Conservation (phyloP, 2,329 filamentous ascomycete genomes). For the Beauveria sp. region DNA sequence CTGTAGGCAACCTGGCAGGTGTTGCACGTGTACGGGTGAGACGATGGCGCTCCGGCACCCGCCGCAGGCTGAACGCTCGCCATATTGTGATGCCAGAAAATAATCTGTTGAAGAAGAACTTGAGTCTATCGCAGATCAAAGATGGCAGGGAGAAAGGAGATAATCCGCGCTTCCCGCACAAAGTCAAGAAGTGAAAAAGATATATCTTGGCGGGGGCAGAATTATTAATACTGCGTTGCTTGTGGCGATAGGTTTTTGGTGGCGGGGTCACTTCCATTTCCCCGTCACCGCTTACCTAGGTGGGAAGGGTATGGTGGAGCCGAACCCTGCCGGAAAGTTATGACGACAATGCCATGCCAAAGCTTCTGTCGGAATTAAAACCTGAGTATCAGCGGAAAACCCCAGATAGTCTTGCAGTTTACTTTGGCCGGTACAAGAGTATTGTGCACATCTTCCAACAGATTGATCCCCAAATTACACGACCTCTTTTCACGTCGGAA, state of each 20-base stretch:
- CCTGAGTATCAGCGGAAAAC: background rate
- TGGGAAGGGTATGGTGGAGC: background rate
- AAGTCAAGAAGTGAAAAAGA: background rate
- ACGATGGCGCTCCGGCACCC: constrained; percentile 30
- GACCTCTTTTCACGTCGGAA: too few species aligned
- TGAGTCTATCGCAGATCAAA: background rate
- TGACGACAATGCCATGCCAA: background rate
- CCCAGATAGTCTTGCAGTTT: background rate
- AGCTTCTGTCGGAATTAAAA: background rate
- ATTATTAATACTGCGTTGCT: constrained; percentile 17
- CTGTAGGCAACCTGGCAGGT: constrained; percentile 96
- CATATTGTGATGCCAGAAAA: constrained; percentile 30
- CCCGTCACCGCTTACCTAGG: constrained; percentile 9
- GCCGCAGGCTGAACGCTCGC: constrained; percentile 29
- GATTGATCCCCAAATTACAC: too few species aligned
- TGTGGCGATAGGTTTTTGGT: constrained; percentile 18
- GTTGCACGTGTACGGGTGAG: constrained; percentile 95
- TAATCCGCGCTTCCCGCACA: background rate
- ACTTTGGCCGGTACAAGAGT: too few species aligned
- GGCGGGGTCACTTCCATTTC: constrained; percentile 14
- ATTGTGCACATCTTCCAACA: too few species aligned
- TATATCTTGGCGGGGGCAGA: constrained; percentile 4
- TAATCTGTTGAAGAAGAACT: background rate
- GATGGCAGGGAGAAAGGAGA: background rate
- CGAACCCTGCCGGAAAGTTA: background rate